Conservation (phyloP, 2,329 filamentous ascomycete genomes). For the Colletotrichum lentis region DNA sequence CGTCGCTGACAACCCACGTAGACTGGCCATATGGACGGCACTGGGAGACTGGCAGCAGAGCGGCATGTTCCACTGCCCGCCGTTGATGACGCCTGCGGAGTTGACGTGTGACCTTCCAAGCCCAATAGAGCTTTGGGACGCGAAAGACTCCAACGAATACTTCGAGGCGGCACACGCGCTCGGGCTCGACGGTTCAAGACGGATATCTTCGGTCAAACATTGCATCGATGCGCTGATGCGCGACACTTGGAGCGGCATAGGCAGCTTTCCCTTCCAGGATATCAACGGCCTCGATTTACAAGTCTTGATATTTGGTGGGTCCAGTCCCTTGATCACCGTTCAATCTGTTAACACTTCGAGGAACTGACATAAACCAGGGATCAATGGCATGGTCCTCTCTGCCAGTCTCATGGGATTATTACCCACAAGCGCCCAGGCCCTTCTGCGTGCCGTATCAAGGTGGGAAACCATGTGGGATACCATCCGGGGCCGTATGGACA, state of each 20-base stretch:
- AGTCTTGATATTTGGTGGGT: conserved; percentile 32
- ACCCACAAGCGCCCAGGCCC: conserved; percentile 13
- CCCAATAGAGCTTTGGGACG: conserved; percentile 42
- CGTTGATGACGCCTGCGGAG: conserved; percentile 40
- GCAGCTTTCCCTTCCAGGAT: conserved; percentile 27
- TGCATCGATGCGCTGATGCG: conserved; percentile 39
- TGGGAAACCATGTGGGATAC: conserved; percentile 41
- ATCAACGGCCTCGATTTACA: conserved; percentile 32
- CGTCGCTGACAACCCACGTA: conserved; percentile 14
- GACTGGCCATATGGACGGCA: conserved; percentile 41
- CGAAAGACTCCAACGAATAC: conserved; percentile 39
- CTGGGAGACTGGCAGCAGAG: conserved; percentile 44
- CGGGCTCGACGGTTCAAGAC: conserved; percentile 2
- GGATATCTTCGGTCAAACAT: conserved; percentile 32
- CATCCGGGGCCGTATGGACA: conserved; percentile 2
- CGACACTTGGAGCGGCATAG: conserved; percentile 36
- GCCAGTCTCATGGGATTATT: conserved; percentile 38
- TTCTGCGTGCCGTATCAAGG: conserved; percentile 37
- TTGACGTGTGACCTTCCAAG: conserved; percentile 42
- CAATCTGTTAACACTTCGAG: not conserved
- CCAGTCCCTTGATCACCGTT: accelerated
- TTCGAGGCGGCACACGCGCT: conserved; percentile 2
- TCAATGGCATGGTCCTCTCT: conserved; percentile 32
- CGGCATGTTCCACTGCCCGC: conserved; percentile 42
- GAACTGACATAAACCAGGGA: conserved; percentile 9